phyloP scores from a whole-genome alignment of 2,329 filamentous ascomycete genomes.

The Ceratocystis huliohia region DNA sequence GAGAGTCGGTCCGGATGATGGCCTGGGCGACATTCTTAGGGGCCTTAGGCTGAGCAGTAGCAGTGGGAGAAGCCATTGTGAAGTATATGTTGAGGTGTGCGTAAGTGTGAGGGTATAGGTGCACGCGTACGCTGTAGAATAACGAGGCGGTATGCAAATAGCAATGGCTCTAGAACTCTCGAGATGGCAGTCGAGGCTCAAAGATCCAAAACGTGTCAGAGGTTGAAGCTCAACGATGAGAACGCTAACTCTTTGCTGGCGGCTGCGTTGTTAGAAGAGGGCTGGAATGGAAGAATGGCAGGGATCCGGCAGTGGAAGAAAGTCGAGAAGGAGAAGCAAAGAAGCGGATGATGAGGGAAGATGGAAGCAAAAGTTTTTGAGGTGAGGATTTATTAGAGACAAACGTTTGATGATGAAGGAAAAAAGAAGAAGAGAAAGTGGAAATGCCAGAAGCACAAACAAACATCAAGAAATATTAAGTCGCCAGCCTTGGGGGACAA shows the following conservation, averaged over 20 bases:
- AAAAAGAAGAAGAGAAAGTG: constrained; percentile 11
- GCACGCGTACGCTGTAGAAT: not conserved
- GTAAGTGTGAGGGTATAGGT: not conserved
- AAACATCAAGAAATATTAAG: not conserved
- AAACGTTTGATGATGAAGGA: not conserved
- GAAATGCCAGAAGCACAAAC: constrained; percentile 9
- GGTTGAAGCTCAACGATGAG: not conserved
- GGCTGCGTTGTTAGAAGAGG: not conserved
- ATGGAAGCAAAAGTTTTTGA: constrained; percentile 6
- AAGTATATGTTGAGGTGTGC: constrained; percentile 8
- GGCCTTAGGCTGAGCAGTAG: constrained; percentile 50
- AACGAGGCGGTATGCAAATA: not conserved
- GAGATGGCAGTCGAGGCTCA: not conserved
- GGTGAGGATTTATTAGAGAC: not conserved
- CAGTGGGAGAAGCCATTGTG: constrained; percentile 40
- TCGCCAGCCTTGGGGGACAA: not conserved
- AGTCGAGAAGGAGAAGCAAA: not conserved
- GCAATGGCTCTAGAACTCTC: not conserved
- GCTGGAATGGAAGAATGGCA: not conserved
- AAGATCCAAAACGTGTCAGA: not conserved
- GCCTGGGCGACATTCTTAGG: constrained; percentile 44
- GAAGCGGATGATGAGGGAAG: not conserved
- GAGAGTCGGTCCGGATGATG: constrained; percentile 45
- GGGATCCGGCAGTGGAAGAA: not conserved
- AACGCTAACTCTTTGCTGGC: not conserved